Percentiles rank a stretch among this genome's conserved stretches.
These are phyloP conservation scores for Physcomitrellopsis africana DNA, from an alignment of 225 moss, liverwort and hornwort species.

Conservation along the genomic window DNA sequence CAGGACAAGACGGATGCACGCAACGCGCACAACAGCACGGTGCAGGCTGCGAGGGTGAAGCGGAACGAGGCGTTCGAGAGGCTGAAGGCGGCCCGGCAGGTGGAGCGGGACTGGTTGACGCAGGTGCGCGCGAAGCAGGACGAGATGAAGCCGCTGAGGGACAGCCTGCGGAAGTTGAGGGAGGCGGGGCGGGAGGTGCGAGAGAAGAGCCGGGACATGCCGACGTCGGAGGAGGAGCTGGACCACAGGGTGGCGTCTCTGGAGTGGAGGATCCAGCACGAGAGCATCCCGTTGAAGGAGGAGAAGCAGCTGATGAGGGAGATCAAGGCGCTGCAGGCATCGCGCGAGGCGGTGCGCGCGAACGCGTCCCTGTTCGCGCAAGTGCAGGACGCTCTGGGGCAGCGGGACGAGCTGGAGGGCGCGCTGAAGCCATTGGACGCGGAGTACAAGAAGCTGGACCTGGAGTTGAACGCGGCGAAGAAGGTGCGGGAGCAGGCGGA, in stretches of 20 bases:
- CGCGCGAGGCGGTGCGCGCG: conserved; percentile 71
- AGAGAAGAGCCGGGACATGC: conserved; percentile 59
- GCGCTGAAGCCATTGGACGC: conserved; percentile 59
- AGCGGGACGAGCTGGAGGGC: conserved; percentile 73
- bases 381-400: conserved; percentile 53
- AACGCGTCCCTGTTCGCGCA: conserved; percentile 58
- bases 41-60: conserved; percentile 54
- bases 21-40: conserved; percentile 49
- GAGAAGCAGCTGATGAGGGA: conserved; percentile 83
- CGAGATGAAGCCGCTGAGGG: conserved; percentile 57
- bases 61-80: conserved; percentile 63
- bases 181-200: conserved; percentile 53
- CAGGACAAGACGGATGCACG: conserved; percentile 66
- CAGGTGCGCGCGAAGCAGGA: conserved; percentile 44
- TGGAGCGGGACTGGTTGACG: conserved; percentile 51
- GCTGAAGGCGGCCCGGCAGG: conserved; percentile 55
- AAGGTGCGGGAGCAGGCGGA: conserved; percentile 30
- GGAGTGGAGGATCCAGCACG: conserved; percentile 84
- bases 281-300: conserved; percentile 78
- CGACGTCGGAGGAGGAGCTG: conserved; percentile 66
- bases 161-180: conserved; percentile 46
- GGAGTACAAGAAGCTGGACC: conserved; percentile 40
- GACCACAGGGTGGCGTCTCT: conserved; percentile 60
- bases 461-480: conserved; percentile 47
- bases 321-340: conserved; percentile 66